phyloP scores from a whole-genome alignment of 768 basidiomycete species.

The Pisolithus tinctorius region DNA sequence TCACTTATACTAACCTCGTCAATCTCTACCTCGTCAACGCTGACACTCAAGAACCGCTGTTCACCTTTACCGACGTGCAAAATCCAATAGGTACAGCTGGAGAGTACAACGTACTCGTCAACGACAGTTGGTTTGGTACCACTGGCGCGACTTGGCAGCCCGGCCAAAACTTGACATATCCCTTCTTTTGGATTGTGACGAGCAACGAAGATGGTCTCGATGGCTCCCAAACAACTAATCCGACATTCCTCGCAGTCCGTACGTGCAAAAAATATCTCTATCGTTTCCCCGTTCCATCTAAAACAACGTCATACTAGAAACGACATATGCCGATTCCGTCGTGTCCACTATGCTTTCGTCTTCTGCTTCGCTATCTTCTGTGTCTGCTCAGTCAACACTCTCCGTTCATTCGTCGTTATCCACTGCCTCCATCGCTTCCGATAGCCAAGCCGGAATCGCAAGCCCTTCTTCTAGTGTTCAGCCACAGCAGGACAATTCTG shows the following conservation, averaged over 20 bases:
- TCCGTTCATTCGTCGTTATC: constrained; percentile 33
- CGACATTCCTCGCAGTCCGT: constrained; percentile 79
- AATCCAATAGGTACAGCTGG: constrained; percentile 55
- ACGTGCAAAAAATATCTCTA: constrained; percentile 32
- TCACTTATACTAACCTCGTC: constrained; percentile 56
- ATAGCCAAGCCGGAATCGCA: constrained; percentile 13
- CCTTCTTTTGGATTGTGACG: constrained; percentile 75
- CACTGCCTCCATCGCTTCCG: constrained; percentile 28
- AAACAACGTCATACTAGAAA: constrained; percentile 41
- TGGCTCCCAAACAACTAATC: constrained; percentile 54
- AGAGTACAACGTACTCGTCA: constrained; percentile 43
- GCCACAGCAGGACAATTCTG: constrained; percentile 22
- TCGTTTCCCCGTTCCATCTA: constrained; percentile 2
- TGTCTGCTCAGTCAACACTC: constrained; percentile 27
- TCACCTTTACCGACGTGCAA: constrained; percentile 40
- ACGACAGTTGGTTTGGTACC: constrained; percentile 71
- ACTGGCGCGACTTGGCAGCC: constrained; percentile 42
- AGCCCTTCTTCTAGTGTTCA: constrained; percentile 40
- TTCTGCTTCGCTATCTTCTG: constrained; percentile 24
- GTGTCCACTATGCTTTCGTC: constrained; percentile 41
- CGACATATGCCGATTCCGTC: constrained; percentile 67
- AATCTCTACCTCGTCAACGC: constrained; percentile 75
- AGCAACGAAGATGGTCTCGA: constrained; percentile 49
- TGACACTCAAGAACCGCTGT: constrained; percentile 47
- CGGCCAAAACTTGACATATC: constrained; percentile 50